Evolutionary conservation across 805 yeast genomes (phyloP).

Genomic region (Wickerhamomyces alni): DNA sequence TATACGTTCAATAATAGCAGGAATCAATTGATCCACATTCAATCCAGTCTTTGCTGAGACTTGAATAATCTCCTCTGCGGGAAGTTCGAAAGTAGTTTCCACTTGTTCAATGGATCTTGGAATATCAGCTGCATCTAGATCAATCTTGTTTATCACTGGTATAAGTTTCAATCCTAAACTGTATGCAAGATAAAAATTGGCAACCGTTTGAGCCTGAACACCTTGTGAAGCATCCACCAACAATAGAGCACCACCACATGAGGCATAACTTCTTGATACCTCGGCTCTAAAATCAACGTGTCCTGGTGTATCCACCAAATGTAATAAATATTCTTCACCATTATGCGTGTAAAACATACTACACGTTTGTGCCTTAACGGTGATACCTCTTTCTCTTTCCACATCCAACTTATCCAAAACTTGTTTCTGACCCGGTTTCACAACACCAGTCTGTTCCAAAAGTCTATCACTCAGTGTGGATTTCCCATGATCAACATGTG

Average conservation of each 20-base stretch:
- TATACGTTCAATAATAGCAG: conserved; percentile 74
- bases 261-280: conserved; percentile 89
- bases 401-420: conserved; percentile 90
- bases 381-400: conserved; percentile 93
- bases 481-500: conserved; percentile 90
- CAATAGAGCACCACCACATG: conserved; percentile 90
- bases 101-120: conserved; percentile 78
- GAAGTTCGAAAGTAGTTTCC: conserved; percentile 76
- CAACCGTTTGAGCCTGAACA: conserved; percentile 97
- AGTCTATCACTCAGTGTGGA: conserved; percentile 87
- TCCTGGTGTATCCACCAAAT: conserved; percentile 95
- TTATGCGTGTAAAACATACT: conserved; percentile 74
- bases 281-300: conserved; percentile 95
- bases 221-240: conserved; percentile 95
- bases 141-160: conserved; percentile 91
- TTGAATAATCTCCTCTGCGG: conserved; percentile 64
- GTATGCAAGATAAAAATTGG: conserved; percentile 87
- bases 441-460: conserved; percentile 84
- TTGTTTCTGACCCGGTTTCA: conserved; percentile 76
- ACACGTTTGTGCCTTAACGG: conserved; percentile 96
- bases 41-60: conserved; percentile 91
- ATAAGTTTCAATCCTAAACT: conserved; percentile 74
- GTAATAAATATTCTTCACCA: conserved; percentile 75
- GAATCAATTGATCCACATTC: conserved; percentile 73
- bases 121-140: conserved; percentile 81